Evolutionary conservation across 441 rosid species (phyloP), one percentile per base, ranked within the genome.

Genomic region (Rhodomyrtus psidioides): DNA sequence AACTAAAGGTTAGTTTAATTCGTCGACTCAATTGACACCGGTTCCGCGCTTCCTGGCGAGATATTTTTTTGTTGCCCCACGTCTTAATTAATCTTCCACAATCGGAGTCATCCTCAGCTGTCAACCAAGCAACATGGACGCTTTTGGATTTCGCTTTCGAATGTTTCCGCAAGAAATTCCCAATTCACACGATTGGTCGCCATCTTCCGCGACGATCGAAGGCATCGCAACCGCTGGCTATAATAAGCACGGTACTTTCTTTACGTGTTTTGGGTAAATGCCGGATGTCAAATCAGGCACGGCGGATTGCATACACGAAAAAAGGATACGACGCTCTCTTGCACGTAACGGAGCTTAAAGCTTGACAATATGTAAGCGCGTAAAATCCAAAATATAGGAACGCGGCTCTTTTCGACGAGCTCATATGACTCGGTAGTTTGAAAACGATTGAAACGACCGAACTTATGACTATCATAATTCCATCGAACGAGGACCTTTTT

Each of bases 401-500:
- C 15, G 9, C 6, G 3, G 3, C 21, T 59, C 60, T 3, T n/a
- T 14, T 59, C 34, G 8, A n/a, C 6, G 23, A 24, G 6, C 0
- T 8, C 24, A 2, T 30, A 0, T 0, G 75, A 62, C 28, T 3
- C 16, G 17, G 7, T 17, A 10, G 17, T 9, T 34, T 12, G 8
- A 34, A 65, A 65, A 65, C 26, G 1, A 34, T 0, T 0, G 0
- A 2, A 23, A 34, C 13, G 2, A 34, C 21, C 6, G 9, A 62
- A 4, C 14, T 30, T 5, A 0, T 0, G 13, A 4, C 2, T 8
- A 8, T 10, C 6, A 1, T 17, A 17, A 34, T 19, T 65, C 2
- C 49, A 34, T 10, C 13, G 8, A 1, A 10, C 0, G 13, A 34
- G 0, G 46, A 65, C n/a, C 49, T 7, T 9, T 9, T 19, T 6